Evolutionary conservation across 306 rosid genomes (phyloP), one percentile per base, ranked within the genome.

Genomic region (Biancaea sappan): DNA sequence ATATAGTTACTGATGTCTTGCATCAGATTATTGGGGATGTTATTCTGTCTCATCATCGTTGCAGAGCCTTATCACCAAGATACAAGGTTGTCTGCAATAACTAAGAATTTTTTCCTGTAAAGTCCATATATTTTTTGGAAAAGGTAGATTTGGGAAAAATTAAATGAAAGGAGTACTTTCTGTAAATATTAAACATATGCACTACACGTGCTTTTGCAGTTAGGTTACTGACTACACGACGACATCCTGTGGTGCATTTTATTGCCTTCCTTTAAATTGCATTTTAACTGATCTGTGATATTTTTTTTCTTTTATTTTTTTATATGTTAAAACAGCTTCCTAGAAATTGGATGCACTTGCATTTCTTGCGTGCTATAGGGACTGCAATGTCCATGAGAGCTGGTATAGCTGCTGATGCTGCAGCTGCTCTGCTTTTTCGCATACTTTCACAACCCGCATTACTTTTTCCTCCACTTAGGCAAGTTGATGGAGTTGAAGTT

Each of bases 371-470:
- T 26, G 98, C 98, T 76, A 94, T 94, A 68, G 98, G 98, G 82
- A 94, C 91, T 65, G 98, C 98, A 69, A 94, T 94, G 97, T 91
- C 98, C 73, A 94, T 94, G 98, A 84, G 98, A 82, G 97, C 88
- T 51, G 96, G 96, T 31, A 90, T 94, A 82, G 96, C 97, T 21
- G 97, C 98, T 65, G 98, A 94, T 86, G 96, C 98, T 41, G 98
- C 98, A 47, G 98, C 98, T 50, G 97, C 98, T 77, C 83, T 94
- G 81, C 97, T 94, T 83, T 94, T 94, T 74, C 97, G 98, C 29
- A 34, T 94, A 81, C 92, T 94, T 73, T 94, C 98, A 21, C 98
- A 94, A 81, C 98, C 98, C 51, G 98, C 97, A 5, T 83, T 94
- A 80, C 96, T 94, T 68, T 94, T 94, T 69, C 98, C 98, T 59